A percentile compares a stretch with the other conserved stretches of the same genome.
These are phyloP conservation scores for Colletotrichum agaves DNA, from an alignment of 2,329 filamentous ascomycete species.

Conservation along the genomic window DNA sequence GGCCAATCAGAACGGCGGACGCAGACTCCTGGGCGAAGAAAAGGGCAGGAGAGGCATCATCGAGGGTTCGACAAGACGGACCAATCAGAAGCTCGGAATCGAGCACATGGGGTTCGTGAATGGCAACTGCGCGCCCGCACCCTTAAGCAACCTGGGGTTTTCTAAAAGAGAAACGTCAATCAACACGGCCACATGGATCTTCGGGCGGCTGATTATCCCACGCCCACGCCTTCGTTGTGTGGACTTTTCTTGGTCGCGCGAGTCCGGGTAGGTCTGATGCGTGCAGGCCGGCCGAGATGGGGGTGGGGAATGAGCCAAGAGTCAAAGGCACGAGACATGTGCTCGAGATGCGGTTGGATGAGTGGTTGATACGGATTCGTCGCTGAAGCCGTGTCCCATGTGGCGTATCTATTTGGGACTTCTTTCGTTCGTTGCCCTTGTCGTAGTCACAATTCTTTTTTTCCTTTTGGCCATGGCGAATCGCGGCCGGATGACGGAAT, in stretches of 20 bases:
- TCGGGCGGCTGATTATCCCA: not conserved
- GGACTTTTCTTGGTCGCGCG: slow-evolving; percentile 13
- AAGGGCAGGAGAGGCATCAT: slow-evolving; percentile 37
- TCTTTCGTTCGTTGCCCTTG: no score
- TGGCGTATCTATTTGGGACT: not conserved
- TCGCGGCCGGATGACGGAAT: slow-evolving; percentile 4
- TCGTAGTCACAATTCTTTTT: no score
- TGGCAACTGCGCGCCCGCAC: slow-evolving; percentile 22
- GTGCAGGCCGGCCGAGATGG: not conserved
- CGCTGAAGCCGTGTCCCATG: slow-evolving; percentile 4
- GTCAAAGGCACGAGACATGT: slow-evolving; percentile 34
- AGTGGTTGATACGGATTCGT: not conserved
- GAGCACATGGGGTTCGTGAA: slow-evolving; percentile 38
- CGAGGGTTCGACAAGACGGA: not conserved
- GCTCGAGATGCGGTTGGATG: slow-evolving; percentile 23
- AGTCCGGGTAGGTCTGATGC: slow-evolving; percentile 9
- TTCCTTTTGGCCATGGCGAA: not conserved
- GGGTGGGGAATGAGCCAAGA: not conserved
- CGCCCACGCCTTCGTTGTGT: slow-evolving; percentile 23
- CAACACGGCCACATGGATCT: slow-evolving; percentile 27
- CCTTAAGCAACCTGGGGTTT: slow-evolving; percentile 5
- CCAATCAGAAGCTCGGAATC: slow-evolving; percentile 32
- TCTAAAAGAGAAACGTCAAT: slow-evolving; percentile 20
- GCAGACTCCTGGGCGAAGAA: slow-evolving; percentile 34
- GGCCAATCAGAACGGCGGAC: slow-evolving; percentile 25